Conservation (phyloP, 2,329 filamentous ascomycete species). For the Lojkania enalia region DNA sequence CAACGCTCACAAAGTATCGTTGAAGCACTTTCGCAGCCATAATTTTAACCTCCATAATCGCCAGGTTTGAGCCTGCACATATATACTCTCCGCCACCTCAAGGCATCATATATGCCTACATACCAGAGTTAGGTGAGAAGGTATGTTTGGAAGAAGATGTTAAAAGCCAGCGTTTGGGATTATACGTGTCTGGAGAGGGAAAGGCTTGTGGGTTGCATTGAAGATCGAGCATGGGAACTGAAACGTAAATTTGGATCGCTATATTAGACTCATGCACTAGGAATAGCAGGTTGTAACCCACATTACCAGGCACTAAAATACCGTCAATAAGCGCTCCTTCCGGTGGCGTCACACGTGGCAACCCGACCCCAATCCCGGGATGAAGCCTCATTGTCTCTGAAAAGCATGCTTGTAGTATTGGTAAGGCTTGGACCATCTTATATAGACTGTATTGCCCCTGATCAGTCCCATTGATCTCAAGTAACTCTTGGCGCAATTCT, state of each 20-base stretch:
- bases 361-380: slow-evolving; percentile 43
- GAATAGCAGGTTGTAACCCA: no score
- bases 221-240: slow-evolving; percentile 3
- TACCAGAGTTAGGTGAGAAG: background rate
- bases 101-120: slow-evolving; percentile 8
- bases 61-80: slow-evolving; percentile 13
- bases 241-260: background rate
- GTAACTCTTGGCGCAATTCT: slow-evolving; percentile 1
- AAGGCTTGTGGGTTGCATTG: slow-evolving; percentile 7
- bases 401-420: slow-evolving; percentile 38
- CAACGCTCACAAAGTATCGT: slow-evolving; percentile 10
- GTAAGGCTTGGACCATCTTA: background rate
- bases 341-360: slow-evolving; percentile 30
- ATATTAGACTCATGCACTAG: background rate
- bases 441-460: background rate
- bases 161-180: slow-evolving; percentile 10
- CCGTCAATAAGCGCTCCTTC: slow-evolving; percentile 15
- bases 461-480: background rate
- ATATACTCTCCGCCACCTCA: slow-evolving; percentile 7
- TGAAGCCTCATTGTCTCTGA: slow-evolving; percentile 47
- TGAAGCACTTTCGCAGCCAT: slow-evolving; percentile 10
- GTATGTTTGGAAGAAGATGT: background rate
- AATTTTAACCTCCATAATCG: slow-evolving; percentile 11
- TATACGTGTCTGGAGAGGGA: slow-evolving; percentile 4
- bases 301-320: slow-evolving; percentile 13